phyloP scores from a whole-genome alignment of 1,139 yeast genomes.

The Debaryomycetaceae sp. region DNA sequence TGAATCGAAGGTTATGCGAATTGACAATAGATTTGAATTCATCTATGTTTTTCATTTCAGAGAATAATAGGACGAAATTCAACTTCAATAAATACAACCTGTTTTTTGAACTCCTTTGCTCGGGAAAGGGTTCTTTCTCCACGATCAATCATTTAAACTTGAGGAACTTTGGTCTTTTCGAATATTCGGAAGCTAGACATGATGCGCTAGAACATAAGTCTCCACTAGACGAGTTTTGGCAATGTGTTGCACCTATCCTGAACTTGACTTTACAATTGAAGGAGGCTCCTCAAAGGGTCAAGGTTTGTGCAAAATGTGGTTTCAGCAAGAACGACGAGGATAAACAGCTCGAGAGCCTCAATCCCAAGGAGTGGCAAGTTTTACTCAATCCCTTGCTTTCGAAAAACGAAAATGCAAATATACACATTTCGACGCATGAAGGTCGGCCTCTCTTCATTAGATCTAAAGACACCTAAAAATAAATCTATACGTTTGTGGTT shows the following conservation, averaged over 20 bases:
- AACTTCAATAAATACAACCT: conserved; percentile 36
- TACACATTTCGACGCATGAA: conserved; percentile 13
- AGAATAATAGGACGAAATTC: conserved; percentile 16
- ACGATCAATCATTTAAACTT: conserved; percentile 24
- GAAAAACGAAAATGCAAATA: conserved; percentile 14
- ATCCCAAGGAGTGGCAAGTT: conserved; percentile 25
- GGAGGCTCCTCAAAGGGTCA: conserved; percentile 17
- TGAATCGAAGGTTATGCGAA: conserved; percentile 22
- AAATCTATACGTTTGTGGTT: neutral
- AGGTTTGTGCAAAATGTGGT: conserved; percentile 37
- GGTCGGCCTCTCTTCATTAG: neutral
- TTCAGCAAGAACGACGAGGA: conserved; percentile 15
- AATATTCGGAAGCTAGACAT: conserved; percentile 18
- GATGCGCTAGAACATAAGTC: conserved; percentile 11
- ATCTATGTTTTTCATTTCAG: conserved; percentile 37
- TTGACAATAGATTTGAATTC: conserved; percentile 49
- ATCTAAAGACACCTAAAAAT: neutral
- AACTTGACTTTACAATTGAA: conserved; percentile 23
- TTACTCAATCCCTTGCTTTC: conserved; percentile 25
- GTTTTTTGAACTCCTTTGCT: conserved; percentile 43
- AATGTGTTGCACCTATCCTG: conserved; percentile 20
- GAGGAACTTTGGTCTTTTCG: conserved; percentile 33
- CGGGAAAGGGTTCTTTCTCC: conserved; percentile 33
- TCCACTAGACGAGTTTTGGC: neutral
- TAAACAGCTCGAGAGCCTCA: conserved; percentile 15